phyloP scores from a whole-genome alignment of 805 yeast genomes.

The Saturnispora mendoncae region DNA sequence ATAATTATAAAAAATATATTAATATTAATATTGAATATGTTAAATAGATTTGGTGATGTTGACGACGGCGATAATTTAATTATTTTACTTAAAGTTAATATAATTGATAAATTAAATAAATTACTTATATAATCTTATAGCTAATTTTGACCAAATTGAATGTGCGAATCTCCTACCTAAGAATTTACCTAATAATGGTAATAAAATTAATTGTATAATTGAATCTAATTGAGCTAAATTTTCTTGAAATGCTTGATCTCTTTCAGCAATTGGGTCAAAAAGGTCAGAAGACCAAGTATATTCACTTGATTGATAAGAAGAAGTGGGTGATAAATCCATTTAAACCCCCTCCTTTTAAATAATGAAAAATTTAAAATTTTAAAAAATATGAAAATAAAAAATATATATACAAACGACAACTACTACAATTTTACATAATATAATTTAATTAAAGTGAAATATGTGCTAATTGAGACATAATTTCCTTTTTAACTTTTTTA shows the following conservation, averaged over 20 bases:
- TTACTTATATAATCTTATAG: slow-evolving; percentile 10
- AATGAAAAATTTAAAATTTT: not conserved
- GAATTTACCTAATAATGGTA: slow-evolving; percentile 60
- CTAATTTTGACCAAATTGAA: slow-evolving; percentile 25
- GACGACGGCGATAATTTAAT: slow-evolving; percentile 12
- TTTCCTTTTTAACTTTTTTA: slow-evolving; percentile 4
- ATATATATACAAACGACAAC: no score
- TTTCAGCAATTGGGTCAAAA: slow-evolving; percentile 5
- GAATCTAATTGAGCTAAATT: slow-evolving; percentile 44
- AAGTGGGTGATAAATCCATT: slow-evolving; percentile 38
- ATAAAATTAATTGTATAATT: slow-evolving; percentile 48
- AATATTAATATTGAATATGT: slow-evolving; percentile 20
- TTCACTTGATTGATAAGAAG: slow-evolving; percentile 4
- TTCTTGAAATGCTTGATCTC: slow-evolving; percentile 8
- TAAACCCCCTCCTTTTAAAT: slow-evolving; percentile 64
- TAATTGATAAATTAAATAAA: slow-evolving; percentile 24
- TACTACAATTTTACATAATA: not conserved
- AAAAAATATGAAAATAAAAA: no score
- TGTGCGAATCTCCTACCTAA: slow-evolving; percentile 55
- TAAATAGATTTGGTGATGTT: slow-evolving; percentile 10
- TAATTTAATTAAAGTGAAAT: not conserved
- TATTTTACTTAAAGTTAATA: slow-evolving; percentile 23
- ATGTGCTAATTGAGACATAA: slow-evolving; percentile 9
- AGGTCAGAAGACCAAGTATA: slow-evolving; percentile 10
- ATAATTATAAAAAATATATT: slow-evolving; percentile 24